Conservation (phyloP, 2,329 filamentous ascomycete genomes). For the Didymella pinodella region DNA sequence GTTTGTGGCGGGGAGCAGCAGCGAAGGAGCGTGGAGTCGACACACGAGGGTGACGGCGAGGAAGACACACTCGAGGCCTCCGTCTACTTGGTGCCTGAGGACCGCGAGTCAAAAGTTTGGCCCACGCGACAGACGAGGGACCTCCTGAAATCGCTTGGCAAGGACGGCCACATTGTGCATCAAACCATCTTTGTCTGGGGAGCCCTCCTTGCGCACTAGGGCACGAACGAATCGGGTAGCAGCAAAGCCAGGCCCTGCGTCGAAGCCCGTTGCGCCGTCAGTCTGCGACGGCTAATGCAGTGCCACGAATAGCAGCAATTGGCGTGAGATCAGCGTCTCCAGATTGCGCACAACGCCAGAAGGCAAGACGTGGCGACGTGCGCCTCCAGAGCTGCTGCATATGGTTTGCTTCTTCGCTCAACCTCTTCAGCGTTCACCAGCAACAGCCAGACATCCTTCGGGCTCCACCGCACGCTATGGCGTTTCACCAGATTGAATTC, state of each 20-base stretch:
- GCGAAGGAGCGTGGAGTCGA: slow-evolving; percentile 44
- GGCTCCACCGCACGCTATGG: slow-evolving; percentile 19
- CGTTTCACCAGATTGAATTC: slow-evolving; percentile 29
- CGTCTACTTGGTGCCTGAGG: slow-evolving; percentile 22
- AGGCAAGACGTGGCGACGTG: slow-evolving; percentile 7
- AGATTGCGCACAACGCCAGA: slow-evolving; percentile 2
- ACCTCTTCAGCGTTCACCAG: not conserved
- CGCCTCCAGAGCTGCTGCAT: not conserved
- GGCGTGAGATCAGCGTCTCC: slow-evolving; percentile 17
- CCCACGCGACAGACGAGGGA: slow-evolving; percentile 1
- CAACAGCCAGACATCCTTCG: slow-evolving; percentile 2
- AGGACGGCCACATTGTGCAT: slow-evolving; percentile 22
- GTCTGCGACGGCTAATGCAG: slow-evolving; percentile 12
- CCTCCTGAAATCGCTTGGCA: slow-evolving; percentile 39
- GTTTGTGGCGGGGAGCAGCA: slow-evolving; percentile 24
- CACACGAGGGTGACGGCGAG: slow-evolving; percentile 16
- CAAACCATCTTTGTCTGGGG: slow-evolving; percentile 35
- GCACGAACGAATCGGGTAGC: slow-evolving; percentile 29
- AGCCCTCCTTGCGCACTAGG: slow-evolving; percentile 25
- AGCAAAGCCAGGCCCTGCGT: slow-evolving; percentile 32
- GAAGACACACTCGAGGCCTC: slow-evolving; percentile 19
- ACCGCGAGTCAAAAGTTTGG: slow-evolving; percentile 11
- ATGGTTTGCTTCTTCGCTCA: not conserved
- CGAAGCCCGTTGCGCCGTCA: slow-evolving; percentile 30
- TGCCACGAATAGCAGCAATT: slow-evolving; percentile 20